Evolutionary conservation across 306 rosid genomes (phyloP), one percentile per base, ranked within the genome.

Genomic region (Pyrus betulifolia): DNA sequence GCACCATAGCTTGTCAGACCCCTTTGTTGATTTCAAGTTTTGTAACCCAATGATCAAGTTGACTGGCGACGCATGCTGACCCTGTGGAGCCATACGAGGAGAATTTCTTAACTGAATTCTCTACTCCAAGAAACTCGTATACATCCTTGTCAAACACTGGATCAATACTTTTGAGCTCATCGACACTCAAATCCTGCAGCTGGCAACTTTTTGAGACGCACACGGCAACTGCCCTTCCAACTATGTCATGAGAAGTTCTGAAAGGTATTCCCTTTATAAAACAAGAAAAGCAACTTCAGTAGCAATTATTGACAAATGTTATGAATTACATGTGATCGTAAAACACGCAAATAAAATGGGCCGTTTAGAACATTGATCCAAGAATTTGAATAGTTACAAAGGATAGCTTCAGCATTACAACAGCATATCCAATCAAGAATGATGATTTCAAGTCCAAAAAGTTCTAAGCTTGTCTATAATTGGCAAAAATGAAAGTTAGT

Each of bases 51-150:
- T 84, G 81, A 17, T 72, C 78, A 25, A 95, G 73, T 80, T 95
- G 97, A 77, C 74, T 68, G 69, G 97, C 91, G 67, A 95, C 97
- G 40, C 97, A 95, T 40, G 87, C 89, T 61, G 97, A 87, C 46
- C 99, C 99, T 0, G 99, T 92, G 15, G 97, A 92, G 65, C 99
- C 99, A 55, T 95, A 95, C 4, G 99, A 95, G 81, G 86, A 46
- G 81, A 95, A 92, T 59, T 95, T 95, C 74, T 90, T 70, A 64
- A 92, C 83, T 5, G 99, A 72, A 69, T 92, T 92, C 84, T 89
- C 97, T 7, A 91, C 96, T 33, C 97, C 99, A 51, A 95, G 93
- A 84, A 42, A 92, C 67, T 92, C 95, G 18, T 95, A 95, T 6
- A 92, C 99, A 65, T 90, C 96, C 67, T 84, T 80, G 3, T 95